A percentile compares a stretch with the other conserved stretches of the same genome.
Conservation (phyloP, 768 basidiomycete genomes). For the Candolleomyces eurysporus region DNA sequence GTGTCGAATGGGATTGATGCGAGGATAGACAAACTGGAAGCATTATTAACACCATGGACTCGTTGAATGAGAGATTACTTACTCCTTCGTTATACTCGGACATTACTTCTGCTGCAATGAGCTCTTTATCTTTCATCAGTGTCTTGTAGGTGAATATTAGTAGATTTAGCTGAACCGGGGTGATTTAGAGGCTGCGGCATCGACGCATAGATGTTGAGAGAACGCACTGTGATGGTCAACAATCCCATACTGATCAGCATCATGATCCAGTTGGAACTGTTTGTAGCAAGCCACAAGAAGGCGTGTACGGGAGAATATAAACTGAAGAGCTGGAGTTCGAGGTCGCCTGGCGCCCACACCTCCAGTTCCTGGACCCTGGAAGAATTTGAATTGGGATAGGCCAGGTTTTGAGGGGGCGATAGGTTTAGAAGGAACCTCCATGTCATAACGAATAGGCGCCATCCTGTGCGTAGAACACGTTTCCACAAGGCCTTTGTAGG, state of each 20-base stretch:
- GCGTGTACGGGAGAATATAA: slow-evolving; percentile 80
- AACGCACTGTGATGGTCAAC: slow-evolving; percentile 61
- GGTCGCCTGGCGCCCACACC: slow-evolving; percentile 73
- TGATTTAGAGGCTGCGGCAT: neutral
- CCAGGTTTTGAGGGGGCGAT: slow-evolving; percentile 43
- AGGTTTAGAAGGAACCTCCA: slow-evolving; percentile 71
- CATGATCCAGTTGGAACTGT: slow-evolving; percentile 73
- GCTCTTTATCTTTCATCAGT: slow-evolving; percentile 70
- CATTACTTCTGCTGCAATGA: slow-evolving; percentile 78
- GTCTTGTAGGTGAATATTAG: slow-evolving; percentile 57
- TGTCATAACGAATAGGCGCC: slow-evolving; percentile 52
- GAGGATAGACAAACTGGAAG: slow-evolving; percentile 78
- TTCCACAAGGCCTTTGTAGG: slow-evolving; percentile 45
- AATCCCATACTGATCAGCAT: slow-evolving; percentile 67
- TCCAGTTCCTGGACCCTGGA: slow-evolving; percentile 73
- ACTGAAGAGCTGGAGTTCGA: slow-evolving; percentile 67
- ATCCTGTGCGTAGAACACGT: slow-evolving; percentile 41
- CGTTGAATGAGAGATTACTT: slow-evolving; percentile 19
- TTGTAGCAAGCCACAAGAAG: slow-evolving; percentile 69
- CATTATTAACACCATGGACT: neutral
- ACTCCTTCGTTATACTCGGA: slow-evolving; percentile 83
- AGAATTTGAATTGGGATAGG: slow-evolving; percentile 24
- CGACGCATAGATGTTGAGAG: neutral
- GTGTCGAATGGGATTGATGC: slow-evolving; percentile 68
- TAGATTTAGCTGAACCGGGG: slow-evolving; percentile 39